These are phyloP conservation scores for Antarctomyces pellizariae DNA, from an alignment of 495 filamentous ascomycete species.

Conservation along the genomic window DNA sequence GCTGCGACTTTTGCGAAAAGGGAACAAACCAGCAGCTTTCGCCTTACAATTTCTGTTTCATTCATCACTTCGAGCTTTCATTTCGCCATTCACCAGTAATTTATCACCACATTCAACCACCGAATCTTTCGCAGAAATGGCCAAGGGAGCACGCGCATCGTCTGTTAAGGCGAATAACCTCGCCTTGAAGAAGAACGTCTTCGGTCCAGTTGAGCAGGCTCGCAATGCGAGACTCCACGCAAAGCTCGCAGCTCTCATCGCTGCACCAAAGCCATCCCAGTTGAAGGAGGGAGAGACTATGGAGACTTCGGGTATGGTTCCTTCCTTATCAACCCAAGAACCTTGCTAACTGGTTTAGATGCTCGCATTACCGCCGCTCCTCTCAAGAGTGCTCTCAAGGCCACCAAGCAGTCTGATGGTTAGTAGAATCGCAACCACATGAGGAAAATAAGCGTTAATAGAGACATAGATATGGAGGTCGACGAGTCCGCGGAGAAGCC, in stretches of 20 bases:
- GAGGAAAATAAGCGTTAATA: background rate
- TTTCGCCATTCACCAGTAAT: too few species aligned
- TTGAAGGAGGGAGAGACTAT: slow-evolving; percentile 9
- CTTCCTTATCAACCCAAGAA: slow-evolving; percentile 1
- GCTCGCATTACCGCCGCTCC: background rate
- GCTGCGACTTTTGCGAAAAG: too few species aligned
- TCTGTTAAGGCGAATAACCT: slow-evolving; percentile 54
- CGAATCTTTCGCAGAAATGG: slow-evolving; percentile 35
- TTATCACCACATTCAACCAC: too few species aligned
- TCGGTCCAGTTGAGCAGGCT: slow-evolving; percentile 52
- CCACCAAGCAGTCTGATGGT: slow-evolving; percentile 8
- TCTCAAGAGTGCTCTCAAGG: background rate
- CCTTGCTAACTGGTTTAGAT: background rate
- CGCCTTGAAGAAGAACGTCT: slow-evolving; percentile 50
- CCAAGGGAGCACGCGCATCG: slow-evolving; percentile 56
- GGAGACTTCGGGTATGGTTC: slow-evolving; percentile 16
- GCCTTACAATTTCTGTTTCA: too few species aligned
- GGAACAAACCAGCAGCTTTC: too few species aligned
- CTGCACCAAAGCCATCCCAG: slow-evolving; percentile 32
- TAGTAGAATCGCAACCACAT: background rate
- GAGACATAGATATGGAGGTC: slow-evolving; percentile 20
- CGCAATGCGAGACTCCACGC: slow-evolving; percentile 56
- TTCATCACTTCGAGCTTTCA: too few species aligned
- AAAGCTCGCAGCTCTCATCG: slow-evolving; percentile 51
- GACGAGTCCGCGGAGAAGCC: slow-evolving; percentile 15